These are phyloP conservation scores for Macrophomina pseudophaseolina DNA, from an alignment of 2,329 filamentous ascomycete genomes.

Conservation along the genomic window DNA sequence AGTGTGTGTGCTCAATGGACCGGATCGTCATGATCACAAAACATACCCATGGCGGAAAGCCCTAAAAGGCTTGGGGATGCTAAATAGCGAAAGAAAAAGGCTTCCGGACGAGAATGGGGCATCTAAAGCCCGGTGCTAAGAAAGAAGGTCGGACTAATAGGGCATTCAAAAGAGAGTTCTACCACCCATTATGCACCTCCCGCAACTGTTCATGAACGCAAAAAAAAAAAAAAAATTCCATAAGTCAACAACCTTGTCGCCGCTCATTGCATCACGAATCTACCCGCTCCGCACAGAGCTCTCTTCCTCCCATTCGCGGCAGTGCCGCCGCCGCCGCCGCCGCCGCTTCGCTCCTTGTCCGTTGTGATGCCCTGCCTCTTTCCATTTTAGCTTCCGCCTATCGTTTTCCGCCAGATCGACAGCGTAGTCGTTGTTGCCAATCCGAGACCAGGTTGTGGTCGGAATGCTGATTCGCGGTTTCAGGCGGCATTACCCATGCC, in stretches of 20 bases:
- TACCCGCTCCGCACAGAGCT: not conserved
- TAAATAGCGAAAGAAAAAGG: not conserved
- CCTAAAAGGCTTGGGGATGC: too few species aligned
- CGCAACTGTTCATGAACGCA: too few species aligned
- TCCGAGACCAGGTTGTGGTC: not conserved
- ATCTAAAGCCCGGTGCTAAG: too few species aligned
- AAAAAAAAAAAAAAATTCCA: not conserved
- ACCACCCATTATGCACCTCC: too few species aligned
- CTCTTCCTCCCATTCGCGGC: too few species aligned
- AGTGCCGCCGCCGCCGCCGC: not conserved
- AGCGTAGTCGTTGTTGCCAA: not conserved
- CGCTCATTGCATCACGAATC: conserved; percentile 8
- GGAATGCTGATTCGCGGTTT: not conserved
- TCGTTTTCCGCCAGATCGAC: conserved; percentile 24
- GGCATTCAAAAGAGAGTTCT: too few species aligned
- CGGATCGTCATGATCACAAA: too few species aligned
- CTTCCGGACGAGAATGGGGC: too few species aligned
- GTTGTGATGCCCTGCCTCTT: not conserved
- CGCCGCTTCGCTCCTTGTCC: not conserved
- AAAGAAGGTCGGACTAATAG: not conserved
- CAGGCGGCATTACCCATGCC: conserved; percentile 12
- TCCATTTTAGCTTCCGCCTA: conserved; percentile 19
- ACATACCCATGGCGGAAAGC: too few species aligned
- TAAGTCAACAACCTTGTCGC: conserved; percentile 16
- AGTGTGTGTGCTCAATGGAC: not conserved